Conservation (phyloP, 2,329 filamentous ascomycete genomes). For the Colletotrichum nymphaeae region DNA sequence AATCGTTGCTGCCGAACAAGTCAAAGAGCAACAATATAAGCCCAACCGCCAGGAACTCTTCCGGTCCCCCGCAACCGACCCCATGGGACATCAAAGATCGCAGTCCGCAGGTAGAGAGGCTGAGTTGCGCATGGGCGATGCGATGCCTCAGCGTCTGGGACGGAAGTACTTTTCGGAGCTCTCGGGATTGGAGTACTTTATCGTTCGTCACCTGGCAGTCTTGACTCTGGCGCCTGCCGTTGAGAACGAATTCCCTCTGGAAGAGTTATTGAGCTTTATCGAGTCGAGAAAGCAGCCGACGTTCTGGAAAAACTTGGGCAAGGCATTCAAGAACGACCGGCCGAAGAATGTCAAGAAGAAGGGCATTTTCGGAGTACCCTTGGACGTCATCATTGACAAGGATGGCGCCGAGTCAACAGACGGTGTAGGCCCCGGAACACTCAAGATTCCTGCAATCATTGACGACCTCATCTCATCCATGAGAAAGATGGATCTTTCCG, state of each 20-base stretch:
- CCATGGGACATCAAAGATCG: conserved; percentile 73
- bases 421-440: conserved; percentile 89
- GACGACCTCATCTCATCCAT: conserved; percentile 95
- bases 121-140: conserved; percentile 63
- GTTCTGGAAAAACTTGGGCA: conserved; percentile 98
- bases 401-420: conserved; percentile 98
- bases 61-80: conserved; percentile 66
- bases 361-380: conserved; percentile 89
- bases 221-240: conserved; percentile 94
- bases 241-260: conserved; percentile 90
- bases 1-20: conserved; percentile 95
- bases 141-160: conserved; percentile 63
- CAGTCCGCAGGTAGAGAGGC: conserved; percentile 64
- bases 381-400: conserved; percentile 90
- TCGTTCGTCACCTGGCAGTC: conserved; percentile 93
- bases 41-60: conserved; percentile 78
- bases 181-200: conserved; percentile 96
- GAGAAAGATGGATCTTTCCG: conserved; percentile 98
- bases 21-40: conserved; percentile 83
- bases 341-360: conserved; percentile 86
- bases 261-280: conserved; percentile 91
- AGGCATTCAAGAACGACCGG: conserved; percentile 91
- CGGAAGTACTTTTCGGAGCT: conserved; percentile 97
- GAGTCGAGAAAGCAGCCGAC: conserved; percentile 89
- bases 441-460: conserved; percentile 93